Percentiles rank a stretch among this genome's conserved stretches.
Evolutionary conservation across 805 yeast genomes (phyloP).

Genomic region (Starmerella vitae): DNA sequence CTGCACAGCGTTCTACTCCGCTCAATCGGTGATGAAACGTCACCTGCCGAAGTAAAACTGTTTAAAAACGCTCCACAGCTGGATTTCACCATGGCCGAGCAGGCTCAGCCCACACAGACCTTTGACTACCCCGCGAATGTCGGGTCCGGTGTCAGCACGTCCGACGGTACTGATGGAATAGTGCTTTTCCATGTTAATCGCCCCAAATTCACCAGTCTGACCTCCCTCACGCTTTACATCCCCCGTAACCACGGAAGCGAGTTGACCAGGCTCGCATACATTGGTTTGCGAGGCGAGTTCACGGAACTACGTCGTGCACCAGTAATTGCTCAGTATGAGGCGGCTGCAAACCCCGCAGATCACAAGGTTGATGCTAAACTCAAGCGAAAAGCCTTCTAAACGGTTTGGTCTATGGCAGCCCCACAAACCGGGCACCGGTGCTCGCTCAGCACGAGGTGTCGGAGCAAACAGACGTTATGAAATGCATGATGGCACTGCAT

Average conservation of each 20-base stretch:
- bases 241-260: constrained; percentile 53
- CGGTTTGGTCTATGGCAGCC: constrained; percentile 30
- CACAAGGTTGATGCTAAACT: constrained; percentile 36
- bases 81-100: constrained; percentile 56
- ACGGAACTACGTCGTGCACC: constrained; percentile 45
- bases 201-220: constrained; percentile 54
- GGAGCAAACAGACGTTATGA: constrained; percentile 66
- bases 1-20: constrained; percentile 61
- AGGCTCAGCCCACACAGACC: constrained; percentile 36
- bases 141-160: constrained; percentile 29
- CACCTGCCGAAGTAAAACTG: constrained; percentile 57
- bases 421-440: constrained; percentile 82
- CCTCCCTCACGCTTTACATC: constrained; percentile 52
- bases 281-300: constrained; percentile 63
- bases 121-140: constrained; percentile 49
- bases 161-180: constrained; percentile 33
- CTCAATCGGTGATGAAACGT: constrained; percentile 44
- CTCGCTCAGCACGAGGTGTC: constrained; percentile 62
- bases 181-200: constrained; percentile 77
- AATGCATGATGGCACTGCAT: constrained; percentile 72
- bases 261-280: constrained; percentile 43
- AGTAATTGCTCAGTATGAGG: constrained; percentile 64
- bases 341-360: constrained; percentile 86
- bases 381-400: background rate
- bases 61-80: constrained; percentile 56